phyloP scores from a whole-genome alignment of 2,329 filamentous ascomycete genomes.

The Rhinocladiella similis region DNA sequence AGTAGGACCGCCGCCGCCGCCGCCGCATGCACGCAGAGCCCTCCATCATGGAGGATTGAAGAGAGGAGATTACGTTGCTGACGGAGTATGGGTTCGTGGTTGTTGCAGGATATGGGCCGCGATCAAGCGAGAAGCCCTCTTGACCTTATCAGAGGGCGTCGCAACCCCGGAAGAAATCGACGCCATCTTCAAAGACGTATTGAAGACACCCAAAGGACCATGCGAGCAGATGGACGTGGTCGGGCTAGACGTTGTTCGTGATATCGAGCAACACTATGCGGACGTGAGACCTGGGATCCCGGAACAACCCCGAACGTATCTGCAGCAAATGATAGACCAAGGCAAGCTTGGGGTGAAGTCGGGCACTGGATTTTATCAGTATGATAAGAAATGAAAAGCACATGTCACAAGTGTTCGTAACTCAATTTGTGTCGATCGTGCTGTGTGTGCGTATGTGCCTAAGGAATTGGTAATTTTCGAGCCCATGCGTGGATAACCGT shows the following conservation, averaged over 20 bases:
- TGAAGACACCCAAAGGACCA: constrained; percentile 38
- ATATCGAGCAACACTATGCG: constrained; percentile 44
- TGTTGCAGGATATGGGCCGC: constrained; percentile 40
- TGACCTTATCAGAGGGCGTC: constrained; percentile 38
- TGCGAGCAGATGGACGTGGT: constrained; percentile 45
- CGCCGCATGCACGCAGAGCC: background rate
- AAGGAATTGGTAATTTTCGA: too few species aligned
- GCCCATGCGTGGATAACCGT: too few species aligned
- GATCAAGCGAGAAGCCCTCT: constrained; percentile 43
- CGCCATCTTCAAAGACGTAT: constrained; percentile 38
- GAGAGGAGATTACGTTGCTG: background rate
- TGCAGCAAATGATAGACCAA: constrained; percentile 34
- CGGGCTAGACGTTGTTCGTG: constrained; percentile 41
- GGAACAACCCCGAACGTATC: constrained; percentile 34
- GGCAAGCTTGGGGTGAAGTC: constrained; percentile 38
- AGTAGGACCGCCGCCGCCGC: background rate
- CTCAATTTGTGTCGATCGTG: background rate
- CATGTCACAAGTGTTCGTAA: background rate
- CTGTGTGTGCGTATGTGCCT: too few species aligned
- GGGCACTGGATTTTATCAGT: constrained; percentile 37
- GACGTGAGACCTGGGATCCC: constrained; percentile 34
- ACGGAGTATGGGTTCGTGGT: background rate
- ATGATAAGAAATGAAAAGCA: constrained; percentile 18
- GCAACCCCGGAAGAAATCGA: constrained; percentile 40
- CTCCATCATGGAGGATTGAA: too few species aligned